A percentile compares a stretch with the other conserved stretches of the same genome.
These are phyloP conservation scores for Candida boleticola DNA, from an alignment of 805 yeast species.

Conservation along the genomic window DNA sequence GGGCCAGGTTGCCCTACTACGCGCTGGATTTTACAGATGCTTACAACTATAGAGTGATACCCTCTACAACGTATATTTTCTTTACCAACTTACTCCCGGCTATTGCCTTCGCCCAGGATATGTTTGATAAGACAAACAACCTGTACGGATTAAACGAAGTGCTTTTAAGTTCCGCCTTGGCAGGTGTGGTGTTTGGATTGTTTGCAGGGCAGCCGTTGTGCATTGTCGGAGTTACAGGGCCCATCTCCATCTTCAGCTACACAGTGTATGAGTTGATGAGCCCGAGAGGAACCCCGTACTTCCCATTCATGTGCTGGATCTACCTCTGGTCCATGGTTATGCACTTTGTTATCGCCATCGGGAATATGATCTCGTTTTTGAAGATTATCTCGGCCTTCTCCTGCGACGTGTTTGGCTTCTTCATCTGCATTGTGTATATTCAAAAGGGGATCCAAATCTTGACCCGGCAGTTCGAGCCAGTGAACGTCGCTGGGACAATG, in stretches of 20 bases:
- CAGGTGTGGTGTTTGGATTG: constrained; percentile 84
- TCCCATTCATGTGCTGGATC: constrained; percentile 95
- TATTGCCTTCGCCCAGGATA: constrained; percentile 92
- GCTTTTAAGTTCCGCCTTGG: constrained; percentile 77
- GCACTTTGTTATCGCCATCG: constrained; percentile 70
- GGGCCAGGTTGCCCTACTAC: constrained; percentile 62
- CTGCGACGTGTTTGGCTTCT: constrained; percentile 91
- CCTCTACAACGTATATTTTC: constrained; percentile 77
- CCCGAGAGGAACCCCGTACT: constrained; percentile 57
- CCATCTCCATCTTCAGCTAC: constrained; percentile 86
- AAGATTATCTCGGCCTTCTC: constrained; percentile 76
- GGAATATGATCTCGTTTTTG: constrained; percentile 65
- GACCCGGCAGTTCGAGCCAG: constrained; percentile 57
- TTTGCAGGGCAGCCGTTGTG: constrained; percentile 89
- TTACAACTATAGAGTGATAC: constrained; percentile 80
- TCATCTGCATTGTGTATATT: constrained; percentile 82
- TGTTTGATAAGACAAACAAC: constrained; percentile 87
- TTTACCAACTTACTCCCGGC: constrained; percentile 93
- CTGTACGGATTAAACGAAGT: constrained; percentile 93
- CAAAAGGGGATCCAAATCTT: constrained; percentile 89
- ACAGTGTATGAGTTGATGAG: constrained; percentile 75
- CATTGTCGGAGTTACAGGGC: constrained; percentile 97
- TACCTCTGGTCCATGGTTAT: constrained; percentile 86
- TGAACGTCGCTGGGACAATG: constrained; percentile 11
- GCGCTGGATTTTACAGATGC: constrained; percentile 81